These are phyloP conservation scores for Hemisphaericaspora subhashii DNA, from an alignment of 1,139 yeast species.

Conservation along the genomic window DNA sequence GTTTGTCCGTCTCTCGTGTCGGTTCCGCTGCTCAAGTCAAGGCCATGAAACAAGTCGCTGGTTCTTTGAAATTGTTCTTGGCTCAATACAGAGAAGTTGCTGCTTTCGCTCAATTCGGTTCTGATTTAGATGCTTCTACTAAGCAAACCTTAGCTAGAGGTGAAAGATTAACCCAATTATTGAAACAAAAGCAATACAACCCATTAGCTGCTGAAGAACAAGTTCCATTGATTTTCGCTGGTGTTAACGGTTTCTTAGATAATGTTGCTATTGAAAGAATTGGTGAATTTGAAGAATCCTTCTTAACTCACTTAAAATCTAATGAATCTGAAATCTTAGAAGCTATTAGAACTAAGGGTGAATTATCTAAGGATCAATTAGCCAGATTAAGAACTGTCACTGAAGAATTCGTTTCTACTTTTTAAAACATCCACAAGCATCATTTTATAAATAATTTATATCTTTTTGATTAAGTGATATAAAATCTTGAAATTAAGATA, in stretches of 20 bases:
- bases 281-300: slow-evolving; percentile 88
- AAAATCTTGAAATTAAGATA: slow-evolving; percentile 2
- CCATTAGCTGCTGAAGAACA: slow-evolving; percentile 99
- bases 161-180: slow-evolving; percentile 99
- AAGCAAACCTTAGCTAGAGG: slow-evolving; percentile 99
- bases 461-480: slow-evolving; percentile 4
- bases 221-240: slow-evolving; percentile 98
- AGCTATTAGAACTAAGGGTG: slow-evolving; percentile 87
- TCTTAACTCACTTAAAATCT: slow-evolving; percentile 87
- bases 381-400: slow-evolving; percentile 88
- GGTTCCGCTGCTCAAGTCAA: slow-evolving; percentile 99
- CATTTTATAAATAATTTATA: slow-evolving; percentile 4
- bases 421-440: slow-evolving; percentile 38
- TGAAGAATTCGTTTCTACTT: slow-evolving; percentile 88
- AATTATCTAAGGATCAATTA: slow-evolving; percentile 83
- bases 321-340: slow-evolving; percentile 82
- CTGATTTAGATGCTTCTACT: slow-evolving; percentile 99
- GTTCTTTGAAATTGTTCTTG: slow-evolving; percentile 99
- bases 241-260: slow-evolving; percentile 99
- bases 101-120: slow-evolving; percentile 99
- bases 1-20: slow-evolving; percentile 99
- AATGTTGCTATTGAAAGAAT: slow-evolving; percentile 80
- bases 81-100: slow-evolving; percentile 99
- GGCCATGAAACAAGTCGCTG: slow-evolving; percentile 99
- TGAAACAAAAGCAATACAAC: slow-evolving; percentile 95